Evolutionary conservation across 2,329 filamentous ascomycete species (phyloP), one percentile per base, ranked within the genome.

Genomic region (Phoma sp.): DNA sequence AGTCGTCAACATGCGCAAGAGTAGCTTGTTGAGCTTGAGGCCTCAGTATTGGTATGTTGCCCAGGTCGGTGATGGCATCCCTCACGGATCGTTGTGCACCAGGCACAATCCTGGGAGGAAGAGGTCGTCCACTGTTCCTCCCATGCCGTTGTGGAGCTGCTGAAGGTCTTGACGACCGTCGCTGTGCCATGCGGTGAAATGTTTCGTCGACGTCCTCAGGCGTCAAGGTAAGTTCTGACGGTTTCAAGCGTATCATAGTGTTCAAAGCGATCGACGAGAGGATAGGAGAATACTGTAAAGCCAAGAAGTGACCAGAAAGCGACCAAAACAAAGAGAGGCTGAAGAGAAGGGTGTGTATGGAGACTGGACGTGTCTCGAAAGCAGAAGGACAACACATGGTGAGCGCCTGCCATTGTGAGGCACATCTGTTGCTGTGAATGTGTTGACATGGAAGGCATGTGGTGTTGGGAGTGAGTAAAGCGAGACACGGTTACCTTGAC

Each of bases 171-270:
- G 32, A 12, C 14, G 57, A 46, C 14, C 64, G 68, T 45, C 65
- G 65, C 14, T 57, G 60, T 47, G 68, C 64, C 50, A 75, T 67
- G 38, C 69, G 68, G 28, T 66, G 65, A 30, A 66, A 62, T 12
- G 69, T 69, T 26, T 73, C 70, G 4, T 76, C 69, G 36, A 75
- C 57, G 51, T 76, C 72, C 6, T 71, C 71, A 7, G 72, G 57
- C 7, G 71, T 73, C 60, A 76, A 45, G 17, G 65, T 67, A 33
- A 76, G 70, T 57, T 75, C 74, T 38, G 74, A 72, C 1, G 71
- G 67, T 21, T 65, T 65, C 17, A 70, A 62, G 38, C 74, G 73
- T 53, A 76, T 57, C 74, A 76, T 76, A 33, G 18, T 48, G 45
- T 43, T 40, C 14, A n/a, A 17, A 29, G 39, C 28, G 36, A 59